phyloP scores from a whole-genome alignment of 2,329 filamentous ascomycete species.

The Aspergillus vadensis region DNA sequence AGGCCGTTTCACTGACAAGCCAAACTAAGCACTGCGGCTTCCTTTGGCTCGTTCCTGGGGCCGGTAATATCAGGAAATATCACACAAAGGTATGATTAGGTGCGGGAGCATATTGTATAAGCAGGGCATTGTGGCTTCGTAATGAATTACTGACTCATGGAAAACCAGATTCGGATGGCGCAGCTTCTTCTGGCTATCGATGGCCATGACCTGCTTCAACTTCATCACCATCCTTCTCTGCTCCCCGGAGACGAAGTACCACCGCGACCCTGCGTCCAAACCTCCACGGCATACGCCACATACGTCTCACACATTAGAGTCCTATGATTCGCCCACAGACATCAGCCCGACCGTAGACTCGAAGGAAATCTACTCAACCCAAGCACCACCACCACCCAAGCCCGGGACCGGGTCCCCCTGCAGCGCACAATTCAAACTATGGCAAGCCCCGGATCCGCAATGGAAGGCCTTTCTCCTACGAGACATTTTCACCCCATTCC shows the following conservation, averaged over 20 bases:
- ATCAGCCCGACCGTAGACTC: background rate
- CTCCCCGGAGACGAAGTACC: conserved; percentile 12
- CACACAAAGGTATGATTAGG: background rate
- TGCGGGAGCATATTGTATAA: no score
- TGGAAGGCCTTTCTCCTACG: conserved; percentile 9
- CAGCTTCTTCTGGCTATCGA: conserved; percentile 15
- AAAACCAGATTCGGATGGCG: conserved; percentile 7
- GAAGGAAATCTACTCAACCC: background rate
- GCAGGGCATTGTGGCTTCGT: no score
- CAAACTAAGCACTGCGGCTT: background rate
- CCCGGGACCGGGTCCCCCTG: background rate
- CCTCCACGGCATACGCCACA: background rate
- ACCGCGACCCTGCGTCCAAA: background rate
- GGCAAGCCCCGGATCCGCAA: background rate
- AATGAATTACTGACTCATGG: background rate
- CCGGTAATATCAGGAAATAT: background rate
- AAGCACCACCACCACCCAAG: background rate
- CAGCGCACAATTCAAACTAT: conserved; percentile 1
- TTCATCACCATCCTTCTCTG: background rate
- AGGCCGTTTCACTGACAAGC: background rate
- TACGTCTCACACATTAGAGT: no score
- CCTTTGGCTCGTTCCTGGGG: background rate
- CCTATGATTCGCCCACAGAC: no score
- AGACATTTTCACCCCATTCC: background rate
- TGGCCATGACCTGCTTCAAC: conserved; percentile 6